phyloP scores from a whole-genome alignment of 441 rosid species.

The Sinapis alba region DNA sequence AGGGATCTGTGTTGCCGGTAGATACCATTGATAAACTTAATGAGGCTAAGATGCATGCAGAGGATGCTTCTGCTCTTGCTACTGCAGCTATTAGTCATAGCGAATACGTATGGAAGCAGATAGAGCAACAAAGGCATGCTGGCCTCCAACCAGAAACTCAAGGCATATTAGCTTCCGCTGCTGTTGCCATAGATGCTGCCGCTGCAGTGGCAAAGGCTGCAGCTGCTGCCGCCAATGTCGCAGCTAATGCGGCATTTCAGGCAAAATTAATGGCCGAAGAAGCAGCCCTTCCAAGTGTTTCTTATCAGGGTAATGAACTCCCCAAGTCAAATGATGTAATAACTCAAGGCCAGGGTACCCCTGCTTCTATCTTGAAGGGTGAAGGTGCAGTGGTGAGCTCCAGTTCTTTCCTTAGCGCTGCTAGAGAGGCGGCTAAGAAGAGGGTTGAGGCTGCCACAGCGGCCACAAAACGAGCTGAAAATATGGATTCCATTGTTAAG shows the following conservation, averaged over 20 bases:
- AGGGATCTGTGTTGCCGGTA: slow-evolving; percentile 58
- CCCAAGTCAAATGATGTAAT: slow-evolving; percentile 43
- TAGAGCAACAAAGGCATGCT: slow-evolving; percentile 62
- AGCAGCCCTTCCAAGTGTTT: slow-evolving; percentile 51
- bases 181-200: slow-evolving; percentile 83
- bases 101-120: slow-evolving; percentile 74
- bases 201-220: slow-evolving; percentile 99
- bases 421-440: slow-evolving; percentile 90
- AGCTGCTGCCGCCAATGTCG: slow-evolving; percentile 94
- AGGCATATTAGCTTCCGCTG: slow-evolving; percentile 76
- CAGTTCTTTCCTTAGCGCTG: slow-evolving; percentile 70
- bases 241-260: slow-evolving; percentile 93
- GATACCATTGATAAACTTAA: slow-evolving; percentile 63
- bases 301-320: slow-evolving; percentile 39
- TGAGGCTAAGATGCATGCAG: slow-evolving; percentile 82
- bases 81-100: slow-evolving; percentile 74
- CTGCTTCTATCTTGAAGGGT: slow-evolving; percentile 67
- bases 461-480: slow-evolving; percentile 93
- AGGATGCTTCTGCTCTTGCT: slow-evolving; percentile 83
- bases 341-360: slow-evolving; percentile 51
- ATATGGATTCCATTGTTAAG: slow-evolving; percentile 87
- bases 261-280: slow-evolving; percentile 96
- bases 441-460: slow-evolving; percentile 94
- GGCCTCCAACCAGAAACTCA: slow-evolving; percentile 64
- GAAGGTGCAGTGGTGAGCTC: slow-evolving; percentile 58